Evolutionary conservation across 2,329 filamentous ascomycete genomes (phyloP).

Genomic region (Epicoccum sorghinum): DNA sequence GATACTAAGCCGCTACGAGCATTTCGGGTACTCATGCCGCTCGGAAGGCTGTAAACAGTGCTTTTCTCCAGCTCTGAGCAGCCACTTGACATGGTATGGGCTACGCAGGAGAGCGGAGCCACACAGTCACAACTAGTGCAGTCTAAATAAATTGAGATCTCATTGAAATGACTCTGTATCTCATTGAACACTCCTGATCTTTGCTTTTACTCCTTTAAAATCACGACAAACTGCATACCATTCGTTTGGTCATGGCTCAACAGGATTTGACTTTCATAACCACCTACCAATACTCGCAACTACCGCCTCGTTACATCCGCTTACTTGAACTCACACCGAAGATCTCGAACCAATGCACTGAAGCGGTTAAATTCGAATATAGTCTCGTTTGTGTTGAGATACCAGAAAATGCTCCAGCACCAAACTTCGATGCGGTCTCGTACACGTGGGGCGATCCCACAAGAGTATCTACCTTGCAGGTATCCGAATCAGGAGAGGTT

Average conservation of each 20-base stretch:
- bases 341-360: background rate
- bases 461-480: slow-evolving; percentile 10
- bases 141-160: too few relatives aligned
- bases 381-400: slow-evolving; percentile 16
- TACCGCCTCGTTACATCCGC: slow-evolving; percentile 12
- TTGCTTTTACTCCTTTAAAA: too few relatives aligned
- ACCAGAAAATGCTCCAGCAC: background rate
- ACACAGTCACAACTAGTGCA: too few relatives aligned
- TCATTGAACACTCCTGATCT: too few relatives aligned
- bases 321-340: slow-evolving; percentile 5
- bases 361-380: background rate
- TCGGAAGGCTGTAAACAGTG: too few relatives aligned
- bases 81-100: background rate
- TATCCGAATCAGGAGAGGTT: slow-evolving; percentile 7
- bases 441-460: slow-evolving; percentile 26
- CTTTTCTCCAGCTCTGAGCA: too few relatives aligned
- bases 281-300: slow-evolving; percentile 14
- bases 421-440: slow-evolving; percentile 24
- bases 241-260: background rate
- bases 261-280: slow-evolving; percentile 1
- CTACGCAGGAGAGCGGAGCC: too few relatives aligned
- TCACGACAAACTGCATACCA: too few relatives aligned
- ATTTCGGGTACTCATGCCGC: too few relatives aligned
- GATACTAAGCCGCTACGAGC: background rate
- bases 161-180: too few relatives aligned